Percentiles rank a stretch among this genome's conserved stretches.
Conservation (phyloP, 106 monocot genomes). For the Triglochin maritima region DNA sequence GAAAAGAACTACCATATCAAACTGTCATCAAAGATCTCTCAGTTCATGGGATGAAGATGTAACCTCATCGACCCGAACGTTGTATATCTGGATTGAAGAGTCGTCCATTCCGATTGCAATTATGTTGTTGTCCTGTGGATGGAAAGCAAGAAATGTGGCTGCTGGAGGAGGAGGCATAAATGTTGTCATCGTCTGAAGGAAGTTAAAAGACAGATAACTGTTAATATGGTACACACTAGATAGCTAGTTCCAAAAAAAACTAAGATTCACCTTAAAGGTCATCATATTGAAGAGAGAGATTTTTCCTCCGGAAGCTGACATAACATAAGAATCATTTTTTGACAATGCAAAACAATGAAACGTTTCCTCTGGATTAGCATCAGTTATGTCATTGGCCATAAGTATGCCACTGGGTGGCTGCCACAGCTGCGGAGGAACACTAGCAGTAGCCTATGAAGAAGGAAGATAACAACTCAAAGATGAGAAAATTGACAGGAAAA, state of each 20-base stretch:
- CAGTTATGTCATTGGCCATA: slow-evolving; percentile 62
- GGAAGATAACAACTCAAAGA: neutral
- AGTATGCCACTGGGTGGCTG: slow-evolving; percentile 55
- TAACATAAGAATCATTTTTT: slow-evolving; percentile 74
- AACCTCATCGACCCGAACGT: slow-evolving; percentile 82
- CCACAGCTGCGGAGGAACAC: slow-evolving; percentile 55
- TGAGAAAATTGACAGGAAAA: neutral
- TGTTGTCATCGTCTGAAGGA: slow-evolving; percentile 69
- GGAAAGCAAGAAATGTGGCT: slow-evolving; percentile 88
- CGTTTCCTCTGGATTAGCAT: slow-evolving; percentile 43
- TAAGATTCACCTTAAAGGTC: slow-evolving; percentile 48
- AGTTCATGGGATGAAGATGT: neutral
- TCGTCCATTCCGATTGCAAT: slow-evolving; percentile 94
- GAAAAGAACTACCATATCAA: neutral
- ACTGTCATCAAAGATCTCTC: neutral
- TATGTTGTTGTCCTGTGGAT: slow-evolving; percentile 88
- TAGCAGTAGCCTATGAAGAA: slow-evolving; percentile 47
- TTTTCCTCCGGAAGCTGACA: slow-evolving; percentile 80
- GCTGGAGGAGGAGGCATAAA: slow-evolving; percentile 89
- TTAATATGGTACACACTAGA: no score
- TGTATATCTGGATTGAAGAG: slow-evolving; percentile 85
- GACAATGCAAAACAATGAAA: slow-evolving; percentile 65
- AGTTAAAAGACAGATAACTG: neutral
- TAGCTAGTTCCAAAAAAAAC: no score
- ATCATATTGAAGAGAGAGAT: slow-evolving; percentile 76